These are phyloP conservation scores for Pseudoscleropodium purum DNA, from an alignment of 225 moss, liverwort and hornwort species.

Conservation along the genomic window DNA sequence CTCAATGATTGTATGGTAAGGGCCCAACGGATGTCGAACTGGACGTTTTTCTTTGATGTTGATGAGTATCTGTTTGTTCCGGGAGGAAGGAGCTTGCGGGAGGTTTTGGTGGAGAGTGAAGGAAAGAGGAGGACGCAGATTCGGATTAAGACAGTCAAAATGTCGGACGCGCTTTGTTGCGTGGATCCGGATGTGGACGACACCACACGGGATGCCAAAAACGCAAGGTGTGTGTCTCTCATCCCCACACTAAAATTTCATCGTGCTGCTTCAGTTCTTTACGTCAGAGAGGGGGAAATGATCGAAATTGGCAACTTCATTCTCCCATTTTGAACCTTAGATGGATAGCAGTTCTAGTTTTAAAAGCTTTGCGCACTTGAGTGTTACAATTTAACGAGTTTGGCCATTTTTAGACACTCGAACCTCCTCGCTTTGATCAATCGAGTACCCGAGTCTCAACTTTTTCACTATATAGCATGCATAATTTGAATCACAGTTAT, in stretches of 20 bases:
- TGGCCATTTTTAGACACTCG: neutral
- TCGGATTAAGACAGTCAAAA: neutral
- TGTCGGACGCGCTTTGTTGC: neutral
- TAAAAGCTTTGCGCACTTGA: neutral
- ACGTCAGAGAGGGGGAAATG: neutral
- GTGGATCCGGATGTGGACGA: neutral
- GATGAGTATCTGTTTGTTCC: neutral
- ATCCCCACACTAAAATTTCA: neutral
- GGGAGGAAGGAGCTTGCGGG: neutral
- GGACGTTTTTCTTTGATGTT: neutral
- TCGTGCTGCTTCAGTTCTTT: neutral
- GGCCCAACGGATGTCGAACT: neutral
- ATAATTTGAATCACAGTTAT: too few species aligned
- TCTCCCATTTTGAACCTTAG: neutral
- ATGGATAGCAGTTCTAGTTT: neutral
- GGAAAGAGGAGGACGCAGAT: neutral
- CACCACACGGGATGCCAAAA: neutral
- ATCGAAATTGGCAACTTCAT: neutral
- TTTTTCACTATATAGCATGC: neutral
- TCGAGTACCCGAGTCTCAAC: neutral
- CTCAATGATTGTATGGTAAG: neutral
- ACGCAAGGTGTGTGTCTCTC: neutral
- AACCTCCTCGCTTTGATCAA: neutral
- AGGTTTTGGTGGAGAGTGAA: neutral
- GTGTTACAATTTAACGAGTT: too few species aligned